phyloP scores from a whole-genome alignment of 495 filamentous ascomycete genomes.

The Penicillium coprophilum region DNA sequence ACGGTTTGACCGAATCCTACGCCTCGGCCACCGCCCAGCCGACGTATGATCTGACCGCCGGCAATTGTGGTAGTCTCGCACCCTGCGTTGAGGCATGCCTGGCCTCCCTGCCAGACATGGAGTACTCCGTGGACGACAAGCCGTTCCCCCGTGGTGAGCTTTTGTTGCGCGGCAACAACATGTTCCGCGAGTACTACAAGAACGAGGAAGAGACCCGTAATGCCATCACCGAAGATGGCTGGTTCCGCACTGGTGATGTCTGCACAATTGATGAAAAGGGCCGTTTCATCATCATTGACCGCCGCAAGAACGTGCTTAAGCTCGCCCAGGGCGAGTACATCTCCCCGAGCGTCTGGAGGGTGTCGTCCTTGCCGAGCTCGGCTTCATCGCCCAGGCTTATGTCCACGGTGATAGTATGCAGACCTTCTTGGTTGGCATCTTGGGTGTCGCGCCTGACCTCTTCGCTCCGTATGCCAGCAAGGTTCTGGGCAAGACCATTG shows the following conservation, averaged over 20 bases:
- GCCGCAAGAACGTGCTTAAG: constrained; percentile 98
- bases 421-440: constrained; percentile 79
- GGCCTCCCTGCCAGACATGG: constrained; percentile 88
- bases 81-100: constrained; percentile 75
- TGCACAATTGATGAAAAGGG: constrained; percentile 77
- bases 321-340: constrained; percentile 97
- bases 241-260: constrained; percentile 97
- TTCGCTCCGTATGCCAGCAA: constrained; percentile 79
- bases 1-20: constrained; percentile 95
- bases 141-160: constrained; percentile 93
- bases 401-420: constrained; percentile 90
- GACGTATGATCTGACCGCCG: constrained; percentile 65
- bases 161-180: constrained; percentile 70
- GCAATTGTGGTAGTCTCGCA: constrained; percentile 77
- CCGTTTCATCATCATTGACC: constrained; percentile 90
- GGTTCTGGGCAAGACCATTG: constrained; percentile 66
- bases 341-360: constrained; percentile 95
- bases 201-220: constrained; percentile 84
- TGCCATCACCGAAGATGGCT: constrained; percentile 81
- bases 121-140: constrained; percentile 86
- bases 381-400: constrained; percentile 74
- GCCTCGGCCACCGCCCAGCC: constrained; percentile 70
- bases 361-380: constrained; percentile 77
- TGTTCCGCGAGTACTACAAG: constrained; percentile 85
- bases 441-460: constrained; percentile 76